Base-by-base conservation (phyloP, 306 rosid species). In the Trichosanthes truncata region DNA sequence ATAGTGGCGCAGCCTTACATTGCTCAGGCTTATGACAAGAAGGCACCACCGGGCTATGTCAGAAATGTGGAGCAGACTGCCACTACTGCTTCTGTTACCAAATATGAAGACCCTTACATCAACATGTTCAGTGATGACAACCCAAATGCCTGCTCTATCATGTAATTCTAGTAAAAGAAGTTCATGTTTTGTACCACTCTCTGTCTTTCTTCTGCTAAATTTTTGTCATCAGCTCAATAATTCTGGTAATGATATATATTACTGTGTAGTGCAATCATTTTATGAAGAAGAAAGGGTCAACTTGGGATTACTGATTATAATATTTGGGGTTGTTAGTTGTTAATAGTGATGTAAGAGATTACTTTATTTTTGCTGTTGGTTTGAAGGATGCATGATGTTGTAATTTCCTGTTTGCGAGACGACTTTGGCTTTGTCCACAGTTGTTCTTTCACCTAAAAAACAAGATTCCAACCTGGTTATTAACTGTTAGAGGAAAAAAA, bases 91-190 rank as follows among this genome's bases (percentile, higher is more conserved):
- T 85, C 89, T 15, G 76, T 89, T 62, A 73, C 90, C 75, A 88
- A 81, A 88, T 85, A 93, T 83, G 98, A 90, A 71, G 97, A 95
- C 81, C 97, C 98, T 72, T 95, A 95, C 82, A 83, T 74, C 81
- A 86, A 81, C 87, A 89, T 95, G 90, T 95, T 95, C 84, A 95
- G 99, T 80, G 99, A 95, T 88, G 99, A 95, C 73, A 95, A 95
- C 87, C 97, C 99, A 65, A 95, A 95, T 81, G 99, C 99, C 13
- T 95, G 99, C 78, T 91, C 99, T 56, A 82, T 95, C 71, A 91
- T 95, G 99, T 95, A 91, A 72, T 45, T 66, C 74, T 18, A 41
- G 46, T 38, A 66, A 21, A 71, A 71, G 23, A 72, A 72, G 77
- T 72, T 72, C 21, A 6, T 68, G 75, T 68, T 68, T 68, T 41